Evolutionary conservation across 192 early-diverging fungal species (phyloP).

Genomic region (Glomus cerebriforme): DNA sequence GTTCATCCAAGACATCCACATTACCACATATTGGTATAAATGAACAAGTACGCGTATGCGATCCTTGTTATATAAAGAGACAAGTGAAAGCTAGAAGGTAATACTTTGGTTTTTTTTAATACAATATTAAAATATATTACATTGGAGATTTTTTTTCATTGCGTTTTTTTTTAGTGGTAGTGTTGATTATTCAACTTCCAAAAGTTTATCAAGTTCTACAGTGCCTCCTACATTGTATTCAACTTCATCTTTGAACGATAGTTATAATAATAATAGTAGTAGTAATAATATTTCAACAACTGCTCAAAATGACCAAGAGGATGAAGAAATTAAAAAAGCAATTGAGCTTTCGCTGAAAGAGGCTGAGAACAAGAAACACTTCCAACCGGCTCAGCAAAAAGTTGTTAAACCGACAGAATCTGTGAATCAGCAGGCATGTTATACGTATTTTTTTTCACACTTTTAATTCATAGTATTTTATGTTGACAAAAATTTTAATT

Average conservation of each 20-base stretch:
- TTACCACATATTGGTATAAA: slow-evolving; percentile 87
- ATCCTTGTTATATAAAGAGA: slow-evolving; percentile 81
- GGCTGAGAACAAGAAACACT: slow-evolving; percentile 56
- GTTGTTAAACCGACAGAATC: slow-evolving; percentile 4
- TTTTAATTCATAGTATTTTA: not conserved
- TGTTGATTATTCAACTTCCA: slow-evolving; percentile 25
- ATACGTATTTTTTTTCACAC: too few species aligned
- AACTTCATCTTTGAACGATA: slow-evolving; percentile 14
- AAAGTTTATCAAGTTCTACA: slow-evolving; percentile 5
- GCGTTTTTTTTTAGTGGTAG: slow-evolving; percentile 42
- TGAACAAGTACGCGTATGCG: slow-evolving; percentile 93
- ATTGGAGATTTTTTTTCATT: too few species aligned
- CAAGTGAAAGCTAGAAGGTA: slow-evolving; percentile 42
- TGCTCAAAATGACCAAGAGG: slow-evolving; percentile 59
- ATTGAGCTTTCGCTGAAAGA: slow-evolving; percentile 92
- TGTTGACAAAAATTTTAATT: not conserved
- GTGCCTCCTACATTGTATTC: slow-evolving; percentile 13
- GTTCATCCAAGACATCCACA: slow-evolving; percentile 85
- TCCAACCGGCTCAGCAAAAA: slow-evolving; percentile 34
- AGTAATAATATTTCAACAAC: not conserved
- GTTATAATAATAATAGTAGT: not conserved
- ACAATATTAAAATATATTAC: slow-evolving; percentile 1
- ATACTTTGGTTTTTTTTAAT: not conserved
- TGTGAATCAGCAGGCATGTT: slow-evolving; percentile 2
- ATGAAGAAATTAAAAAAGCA: slow-evolving; percentile 89